Evolutionary conservation across 371 early-diverging fungal genomes (phyloP), one percentile per base, ranked within the genome.

Genomic region (Mortierella sp.): DNA sequence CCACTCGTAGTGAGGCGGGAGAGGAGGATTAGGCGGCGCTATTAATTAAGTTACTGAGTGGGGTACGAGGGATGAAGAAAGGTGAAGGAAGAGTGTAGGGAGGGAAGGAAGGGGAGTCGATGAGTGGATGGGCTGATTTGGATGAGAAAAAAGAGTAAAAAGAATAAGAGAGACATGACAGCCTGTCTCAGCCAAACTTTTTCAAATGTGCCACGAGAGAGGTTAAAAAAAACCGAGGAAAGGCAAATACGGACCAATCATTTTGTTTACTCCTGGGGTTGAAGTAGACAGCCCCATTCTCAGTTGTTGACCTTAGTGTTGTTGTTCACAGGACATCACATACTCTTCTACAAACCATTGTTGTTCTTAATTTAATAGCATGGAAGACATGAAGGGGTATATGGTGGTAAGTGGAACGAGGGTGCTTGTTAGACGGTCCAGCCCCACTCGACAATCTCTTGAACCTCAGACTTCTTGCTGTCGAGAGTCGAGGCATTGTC

Each of bases 391-490:
- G 10, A 10, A 14, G 26, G 53, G 53, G 53, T 53, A 26, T 53
- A 26, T 53, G 53, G 53, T n/a, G 43, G 10, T 7, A 26, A 65
- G 43, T 40, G 19, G 22, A 40, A 19, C 37, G 4, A 45, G 8
- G 16, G 48, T 14, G 6, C 43, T 52, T 9, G 1, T 64, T 50
- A 71, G 16, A 44, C 50, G 8, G 67, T 24, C 80, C 80, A 80
- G 29, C 66, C 76, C 80, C 80, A 80, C 31, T 80, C 80, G 0
- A 80, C 80, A 41, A 76, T 43, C 31, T 80, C 76, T 43, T 80
- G 61, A 41, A 73, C 61, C 26, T 70, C 45, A 11, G 3, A 41
- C 26, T 52, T 47, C 74, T 37, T 71, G 50, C 37, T n/a, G 41
- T 40, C 45, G 19, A n/a, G 50, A 43, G 24, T 41, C 53, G 48